Evolutionary conservation across 768 basidiomycete genomes (phyloP).

Genomic region (Clitopilus hobsonii): DNA sequence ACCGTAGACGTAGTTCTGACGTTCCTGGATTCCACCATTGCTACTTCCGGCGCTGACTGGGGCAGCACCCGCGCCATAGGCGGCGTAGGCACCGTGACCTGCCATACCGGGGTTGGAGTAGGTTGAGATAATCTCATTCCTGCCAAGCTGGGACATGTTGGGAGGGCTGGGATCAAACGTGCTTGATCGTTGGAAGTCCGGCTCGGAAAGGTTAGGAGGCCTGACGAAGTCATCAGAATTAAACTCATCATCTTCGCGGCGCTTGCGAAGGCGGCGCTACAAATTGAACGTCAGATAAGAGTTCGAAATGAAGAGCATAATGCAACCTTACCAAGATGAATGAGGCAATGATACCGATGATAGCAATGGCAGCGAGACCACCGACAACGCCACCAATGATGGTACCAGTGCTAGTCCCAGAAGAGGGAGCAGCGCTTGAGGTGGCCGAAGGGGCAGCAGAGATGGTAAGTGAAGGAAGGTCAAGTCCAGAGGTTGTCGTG

Average conservation of each 20-base stretch:
- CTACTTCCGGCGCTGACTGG: background rate
- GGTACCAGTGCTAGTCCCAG: conserved; percentile 32
- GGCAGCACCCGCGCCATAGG: conserved; percentile 6
- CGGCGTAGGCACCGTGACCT: conserved; percentile 32
- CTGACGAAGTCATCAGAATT: conserved; percentile 23
- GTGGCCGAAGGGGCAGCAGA: conserved; percentile 8
- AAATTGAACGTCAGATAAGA: conserved; percentile 2
- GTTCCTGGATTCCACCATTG: conserved; percentile 31
- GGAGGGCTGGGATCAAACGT: conserved; percentile 19
- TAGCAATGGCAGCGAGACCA: conserved; percentile 30
- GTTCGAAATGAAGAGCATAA: background rate
- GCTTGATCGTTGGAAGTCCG: conserved; percentile 19
- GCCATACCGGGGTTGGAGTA: conserved; percentile 31
- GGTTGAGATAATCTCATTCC: background rate
- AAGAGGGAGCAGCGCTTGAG: conserved; percentile 10
- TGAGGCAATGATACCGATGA: conserved; percentile 31
- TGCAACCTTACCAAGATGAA: conserved; percentile 34
- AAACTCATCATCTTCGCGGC: conserved; percentile 29
- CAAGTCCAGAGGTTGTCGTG: conserved; percentile 15
- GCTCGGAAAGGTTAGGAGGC: conserved; percentile 17
- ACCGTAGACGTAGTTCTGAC: conserved; percentile 35
- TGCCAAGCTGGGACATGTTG: conserved; percentile 21
- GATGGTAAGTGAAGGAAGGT: conserved; percentile 9
- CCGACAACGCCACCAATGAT: conserved; percentile 35
- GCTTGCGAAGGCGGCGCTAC: conserved; percentile 34